Evolutionary conservation across 495 filamentous ascomycete genomes (phyloP), one percentile per base, ranked within the genome.

Genomic region (Massariosphaeria phaeospora): DNA sequence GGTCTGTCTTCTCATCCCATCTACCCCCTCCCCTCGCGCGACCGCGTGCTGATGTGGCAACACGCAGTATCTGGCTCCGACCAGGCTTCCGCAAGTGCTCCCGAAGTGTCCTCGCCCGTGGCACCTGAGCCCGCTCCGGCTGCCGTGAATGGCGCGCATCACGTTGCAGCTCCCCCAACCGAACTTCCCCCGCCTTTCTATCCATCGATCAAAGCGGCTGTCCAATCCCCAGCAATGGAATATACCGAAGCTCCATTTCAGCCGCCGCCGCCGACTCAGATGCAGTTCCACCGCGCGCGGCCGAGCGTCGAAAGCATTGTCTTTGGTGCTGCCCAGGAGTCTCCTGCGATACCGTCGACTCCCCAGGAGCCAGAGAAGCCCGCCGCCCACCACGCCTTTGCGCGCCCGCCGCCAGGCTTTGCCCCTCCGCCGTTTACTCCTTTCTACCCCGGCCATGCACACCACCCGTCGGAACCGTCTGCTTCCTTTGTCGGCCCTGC

Each of bases 281-380:
- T n/a, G n/a, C n/a, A n/a, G n/a, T n/a, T n/a, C n/a, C 66, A 67
- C 29, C 36, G 27, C n/a, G 34, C 63, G 7, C 67, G 61, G 15
- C 63, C 66, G 2, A 67, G 64, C 50, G 31, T 55, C 10, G 62
- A 64, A 36, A 55, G 60, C 18, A 60, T 72, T 30, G 57, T 69
- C 13, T 70, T 70, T 55, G 69, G 68, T 20, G 61, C 52, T 18
- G 48, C 59, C n/a, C 49, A 64, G 15, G 65, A 67, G 30, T 69
- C 68, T 18, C 42, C 57, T 10, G 55, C 51, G 15, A 63, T 67
- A 8, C 68, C 69, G 7, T 66, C 69, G 4, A 61, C 61, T 7
- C 67, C 65, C 8, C 54, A 63, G n/a, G 59, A 58, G 18, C 38
- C 55, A n/a, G 50, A 55, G 3, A 20, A 30, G 3, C 43, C 24